Base-by-base conservation (phyloP, 2,329 filamentous ascomycete species). In the Sclerotinia spermophila region DNA sequence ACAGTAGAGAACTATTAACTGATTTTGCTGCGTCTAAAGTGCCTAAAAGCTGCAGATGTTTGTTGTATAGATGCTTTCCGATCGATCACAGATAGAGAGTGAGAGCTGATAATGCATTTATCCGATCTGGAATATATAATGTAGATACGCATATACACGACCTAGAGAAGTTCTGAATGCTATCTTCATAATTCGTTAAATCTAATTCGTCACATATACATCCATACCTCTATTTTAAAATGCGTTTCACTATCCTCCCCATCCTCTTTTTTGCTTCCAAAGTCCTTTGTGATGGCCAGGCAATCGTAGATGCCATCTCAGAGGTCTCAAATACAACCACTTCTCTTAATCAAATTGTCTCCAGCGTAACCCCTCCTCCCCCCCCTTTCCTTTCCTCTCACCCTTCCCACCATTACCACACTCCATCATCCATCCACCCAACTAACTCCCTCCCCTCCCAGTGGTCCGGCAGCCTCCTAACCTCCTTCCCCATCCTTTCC, bases 211-310 rank as follows among this genome's bases (percentile, higher is more conserved):
- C n/a, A 11, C 10, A 42, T 21, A 11, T 19, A 13, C 10, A 19
- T 0, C 56, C 55, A 27, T n/a, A 3, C 0, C 0, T 24, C 15
- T 17, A n/a, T 21, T 38, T 27, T 5, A 74, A 68, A 51, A 76
- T 76, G 75, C 72, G 55, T 70, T 40, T 77, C 59, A 42, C 24
- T 67, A 38, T 62, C 71, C 42, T 58, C 72, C 62, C 71, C 69
- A 33, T 74, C 65, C 53, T 71, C 19, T 67, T 75, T 24, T 66
- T 76, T 17, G 62, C 69, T 24, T 42, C 75, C 24, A 71, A 65
- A n/a, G 73, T 75, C 68, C 27, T 75, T 19, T 75, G 76, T 53
- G 74, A 76, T 61, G 75, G 73, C 30, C 72, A 73, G 21, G 56
- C 73, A 5, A 77, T 78, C 42, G 35, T 75, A 17, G 68, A 72